Conservation (phyloP, 495 filamentous ascomycete genomes). For the Ascobolus immersus region DNA sequence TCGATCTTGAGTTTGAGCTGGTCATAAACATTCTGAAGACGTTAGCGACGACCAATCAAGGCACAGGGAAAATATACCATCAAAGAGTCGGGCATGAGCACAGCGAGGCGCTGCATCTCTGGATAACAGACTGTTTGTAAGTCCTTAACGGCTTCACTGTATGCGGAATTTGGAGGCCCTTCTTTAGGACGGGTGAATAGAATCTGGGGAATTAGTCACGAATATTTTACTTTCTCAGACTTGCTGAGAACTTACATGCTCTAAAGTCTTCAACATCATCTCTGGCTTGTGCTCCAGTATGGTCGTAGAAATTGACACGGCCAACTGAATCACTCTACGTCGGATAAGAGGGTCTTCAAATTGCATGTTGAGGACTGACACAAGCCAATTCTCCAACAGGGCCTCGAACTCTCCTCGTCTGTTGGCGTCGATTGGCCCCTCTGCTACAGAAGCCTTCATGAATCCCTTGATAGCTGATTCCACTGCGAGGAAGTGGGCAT, state of each 20-base stretch:
- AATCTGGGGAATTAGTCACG: slow-evolving; percentile 21
- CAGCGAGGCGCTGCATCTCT: slow-evolving; percentile 68
- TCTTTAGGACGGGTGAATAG: slow-evolving; percentile 52
- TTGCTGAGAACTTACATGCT: slow-evolving; percentile 25
- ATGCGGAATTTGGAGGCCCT: slow-evolving; percentile 38
- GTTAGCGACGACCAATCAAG: slow-evolving; percentile 6
- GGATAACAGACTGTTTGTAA: slow-evolving; percentile 57
- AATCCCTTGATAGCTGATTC: slow-evolving; percentile 82
- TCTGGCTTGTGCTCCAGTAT: slow-evolving; percentile 50
- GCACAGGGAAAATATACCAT: slow-evolving; percentile 23
- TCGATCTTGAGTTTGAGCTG: slow-evolving; percentile 59
- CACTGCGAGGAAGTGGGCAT: slow-evolving; percentile 72
- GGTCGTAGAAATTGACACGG: slow-evolving; percentile 61
- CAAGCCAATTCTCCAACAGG: slow-evolving; percentile 58
- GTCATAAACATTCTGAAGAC: slow-evolving; percentile 47
- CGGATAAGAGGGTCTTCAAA: slow-evolving; percentile 76
- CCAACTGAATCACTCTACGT: slow-evolving; percentile 56
- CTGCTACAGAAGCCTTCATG: too few species aligned
- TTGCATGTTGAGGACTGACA: slow-evolving; percentile 40
- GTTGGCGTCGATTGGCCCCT: too few species aligned
- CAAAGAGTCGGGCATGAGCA: slow-evolving; percentile 72
- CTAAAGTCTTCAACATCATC: slow-evolving; percentile 66
- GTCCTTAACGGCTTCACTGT: slow-evolving; percentile 77
- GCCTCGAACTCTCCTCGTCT: slow-evolving; percentile 34
- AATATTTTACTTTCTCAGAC: background rate